These are phyloP conservation scores for Metarhizium sp. DNA, from an alignment of 2,329 filamentous ascomycete genomes.

Conservation along the genomic window DNA sequence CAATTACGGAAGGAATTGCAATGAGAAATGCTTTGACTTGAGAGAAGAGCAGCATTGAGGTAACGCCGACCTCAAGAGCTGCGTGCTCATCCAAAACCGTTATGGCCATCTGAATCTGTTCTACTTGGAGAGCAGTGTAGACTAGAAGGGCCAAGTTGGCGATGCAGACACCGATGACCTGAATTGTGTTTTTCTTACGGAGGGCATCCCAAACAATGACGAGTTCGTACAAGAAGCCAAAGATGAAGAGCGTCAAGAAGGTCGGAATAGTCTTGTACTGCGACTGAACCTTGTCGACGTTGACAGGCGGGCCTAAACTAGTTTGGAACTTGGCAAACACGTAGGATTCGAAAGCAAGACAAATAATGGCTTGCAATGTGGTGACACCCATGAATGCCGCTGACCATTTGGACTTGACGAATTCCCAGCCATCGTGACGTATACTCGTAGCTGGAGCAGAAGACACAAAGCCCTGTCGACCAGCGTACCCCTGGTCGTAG, in stretches of 20 bases:
- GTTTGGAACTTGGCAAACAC: constrained; percentile 81
- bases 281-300: constrained; percentile 32
- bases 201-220: constrained; percentile 89
- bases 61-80: constrained; percentile 31
- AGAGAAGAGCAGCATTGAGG: constrained; percentile 48
- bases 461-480: constrained; percentile 26
- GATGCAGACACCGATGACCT: constrained; percentile 88
- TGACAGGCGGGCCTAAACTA: constrained; percentile 36
- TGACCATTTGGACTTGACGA: constrained; percentile 79
- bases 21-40: constrained; percentile 68
- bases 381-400: constrained; percentile 73
- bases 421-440: constrained; percentile 45
- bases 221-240: constrained; percentile 89
- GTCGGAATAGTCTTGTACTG: constrained; percentile 74
- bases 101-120: constrained; percentile 77
- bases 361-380: constrained; percentile 66
- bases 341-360: constrained; percentile 83
- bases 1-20: constrained; percentile 78
- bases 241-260: constrained; percentile 93
- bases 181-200: constrained; percentile 94
- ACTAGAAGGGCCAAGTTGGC: constrained; percentile 88
- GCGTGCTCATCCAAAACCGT: constrained; percentile 33
- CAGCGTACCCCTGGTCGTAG: constrained; percentile 26
- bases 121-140: constrained; percentile 86
- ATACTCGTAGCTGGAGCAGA: constrained; percentile 23